Evolutionary conservation across 2,329 filamentous ascomycete genomes (phyloP), one percentile per base, ranked within the genome.

Genomic region (Neofusicoccum ribis): DNA sequence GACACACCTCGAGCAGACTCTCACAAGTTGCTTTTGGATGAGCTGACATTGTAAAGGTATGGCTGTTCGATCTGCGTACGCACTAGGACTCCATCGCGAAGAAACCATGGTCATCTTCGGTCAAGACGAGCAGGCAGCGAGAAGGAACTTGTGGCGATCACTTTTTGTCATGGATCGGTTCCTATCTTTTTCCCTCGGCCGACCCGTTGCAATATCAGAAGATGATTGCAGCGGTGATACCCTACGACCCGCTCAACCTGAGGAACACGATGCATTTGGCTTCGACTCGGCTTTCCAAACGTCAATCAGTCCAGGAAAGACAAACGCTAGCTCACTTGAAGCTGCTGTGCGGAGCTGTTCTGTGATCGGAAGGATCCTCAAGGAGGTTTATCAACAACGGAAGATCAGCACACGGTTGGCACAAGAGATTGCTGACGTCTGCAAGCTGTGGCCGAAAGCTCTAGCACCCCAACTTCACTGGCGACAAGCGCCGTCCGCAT

Each of bases 81-180:
- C 86, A 0, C 75, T 90, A 1, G 88, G 88, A 1, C 76, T 90
- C 3, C 88, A 90, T 68, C 80, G 85, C 69, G 83, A 85, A 69
- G 86, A 89, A 68, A 84, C 84, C 2, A 82, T 86, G 76, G 74
- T 80, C 12, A 81, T 87, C 15, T 88, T 87, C 70, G 75, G 74
- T 7, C 70, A 71, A 0, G 76, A 81, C 11, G 80, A 86, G 59
- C 78, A 83, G 67, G 73, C 71, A 8, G 73, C 83, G 8, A 80
- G 87, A 39, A 82, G 83, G 34, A 89, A 86, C 56, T 74, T 90
- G 3, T 90, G 87, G 88, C 83, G 84, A 64, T 88, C 86, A 11
- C 74, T 91, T 0, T 89, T 88, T 66, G 79, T 90, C 14, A 80
- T 90, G 7, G 88, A 91, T 70, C 82, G 85, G 15, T 86, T 90